A percentile compares a stretch with the other conserved stretches of the same genome.
Conservation (phyloP, 164 flowering plant species). For the Hamamelis virginiana region DNA sequence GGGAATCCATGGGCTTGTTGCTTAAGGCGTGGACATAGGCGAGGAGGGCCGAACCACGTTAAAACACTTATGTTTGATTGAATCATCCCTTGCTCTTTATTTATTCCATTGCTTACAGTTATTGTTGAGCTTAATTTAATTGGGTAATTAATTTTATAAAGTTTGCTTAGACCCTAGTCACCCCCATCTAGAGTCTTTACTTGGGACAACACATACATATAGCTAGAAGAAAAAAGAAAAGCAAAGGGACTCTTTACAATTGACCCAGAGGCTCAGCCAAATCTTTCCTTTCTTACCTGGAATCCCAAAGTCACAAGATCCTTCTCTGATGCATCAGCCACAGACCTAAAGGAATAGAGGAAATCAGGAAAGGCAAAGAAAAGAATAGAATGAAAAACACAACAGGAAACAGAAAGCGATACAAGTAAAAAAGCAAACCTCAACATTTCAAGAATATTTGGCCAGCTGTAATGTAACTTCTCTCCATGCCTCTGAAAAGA, state of each 20-base stretch:
- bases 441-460: constrained; percentile 82
- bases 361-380: neutral
- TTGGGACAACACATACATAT: too few species aligned
- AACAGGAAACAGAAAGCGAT: neutral
- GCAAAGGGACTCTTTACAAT: neutral
- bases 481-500: constrained; percentile 86
- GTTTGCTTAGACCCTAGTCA: too few species aligned
- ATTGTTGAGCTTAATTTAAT: too few species aligned
- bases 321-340: constrained; percentile 83
- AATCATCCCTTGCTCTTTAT: too few species aligned
- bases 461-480: constrained; percentile 85
- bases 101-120: too few species aligned
- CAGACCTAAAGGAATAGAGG: constrained; percentile 55
- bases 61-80: too few species aligned
- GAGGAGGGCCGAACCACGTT: too few species aligned
- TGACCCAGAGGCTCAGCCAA: neutral
- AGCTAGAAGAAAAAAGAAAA: neutral
- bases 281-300: constrained; percentile 51
- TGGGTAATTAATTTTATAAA: too few species aligned
- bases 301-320: constrained; percentile 90
- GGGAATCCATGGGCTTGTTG: too few species aligned
- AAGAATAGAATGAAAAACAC: neutral
- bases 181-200: too few species aligned
- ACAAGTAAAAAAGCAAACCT: constrained; percentile 45
- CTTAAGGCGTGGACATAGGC: too few species aligned